Base-by-base conservation (phyloP, 2,329 filamentous ascomycete genomes). In the Neonectria ditissima region DNA sequence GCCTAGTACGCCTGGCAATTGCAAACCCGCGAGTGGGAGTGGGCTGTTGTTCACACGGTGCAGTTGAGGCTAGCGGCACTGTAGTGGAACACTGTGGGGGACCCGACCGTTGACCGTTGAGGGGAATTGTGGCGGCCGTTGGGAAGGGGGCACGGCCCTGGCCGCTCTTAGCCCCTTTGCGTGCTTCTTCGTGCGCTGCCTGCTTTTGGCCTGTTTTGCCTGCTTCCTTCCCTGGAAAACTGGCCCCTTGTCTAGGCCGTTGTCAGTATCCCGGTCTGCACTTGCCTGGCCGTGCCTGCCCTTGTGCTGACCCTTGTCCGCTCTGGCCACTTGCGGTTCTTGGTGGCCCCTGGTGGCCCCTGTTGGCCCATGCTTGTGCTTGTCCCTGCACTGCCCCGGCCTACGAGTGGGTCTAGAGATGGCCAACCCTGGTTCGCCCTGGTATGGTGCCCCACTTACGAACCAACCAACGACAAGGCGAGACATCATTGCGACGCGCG, bases 131-230 rank as follows among this genome's bases (percentile, higher is more conserved):
- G 68, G 68, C 70, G 70, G 69, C 69, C 69, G 70, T 73, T 73
- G 69, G 54, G 68, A 72, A 70, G 70, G 70, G 70, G 65, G 70
- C 69, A 72, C 70, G 70, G 70, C 67, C 70, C 70, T 69, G 60
- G 66, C 70, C 68, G 70, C 62, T 65, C 65, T 68, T 71, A 59
- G 30, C 32, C 51, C n/a, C 50, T 43, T 57, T 57, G 55, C 55
- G 30, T 41, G 24, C 45, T 52, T 58, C 41, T 24, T 48, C 16
- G 30, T 53, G 56, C 30, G 47, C 47, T 60, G 53, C 54, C 54
- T 57, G 48, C 9, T 32, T 50, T 50, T 37, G 34, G 28, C 47
- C 18, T 32, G 28, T 58, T 57, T 58, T 58, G 55, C 45, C 18
- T 50, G 53, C 48, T 56, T 47, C 44, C 41, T 57, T 43, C 54